Evolutionary conservation across 2,329 filamentous ascomycete species (phyloP).

Genomic region (Fusarium avenaceum): DNA sequence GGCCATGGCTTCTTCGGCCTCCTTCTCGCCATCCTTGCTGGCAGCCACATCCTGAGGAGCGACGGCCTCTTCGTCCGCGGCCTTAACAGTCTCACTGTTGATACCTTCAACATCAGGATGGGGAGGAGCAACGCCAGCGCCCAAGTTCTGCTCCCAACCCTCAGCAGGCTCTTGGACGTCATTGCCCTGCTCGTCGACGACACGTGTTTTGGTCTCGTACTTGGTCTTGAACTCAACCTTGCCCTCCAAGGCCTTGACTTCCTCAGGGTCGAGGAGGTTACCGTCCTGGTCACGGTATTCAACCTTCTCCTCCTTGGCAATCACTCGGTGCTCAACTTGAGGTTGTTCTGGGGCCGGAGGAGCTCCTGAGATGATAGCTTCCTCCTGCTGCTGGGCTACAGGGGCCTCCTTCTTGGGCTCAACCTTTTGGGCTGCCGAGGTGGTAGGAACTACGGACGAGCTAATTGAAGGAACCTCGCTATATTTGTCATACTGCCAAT

Average conservation of each 20-base stretch:
- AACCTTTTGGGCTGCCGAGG: slow-evolving; percentile 46
- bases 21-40: slow-evolving; percentile 71
- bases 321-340: slow-evolving; percentile 63
- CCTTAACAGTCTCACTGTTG: slow-evolving; percentile 68
- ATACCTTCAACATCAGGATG: slow-evolving; percentile 73
- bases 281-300: slow-evolving; percentile 97
- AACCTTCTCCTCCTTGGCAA: slow-evolving; percentile 80
- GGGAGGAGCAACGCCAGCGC: slow-evolving; percentile 65
- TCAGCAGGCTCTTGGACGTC: slow-evolving; percentile 70
- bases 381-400: slow-evolving; percentile 46
- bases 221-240: slow-evolving; percentile 96
- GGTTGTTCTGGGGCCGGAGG: slow-evolving; percentile 53
- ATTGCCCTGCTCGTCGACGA: slow-evolving; percentile 84
- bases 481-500: slow-evolving; percentile 64
- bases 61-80: slow-evolving; percentile 53
- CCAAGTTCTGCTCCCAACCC: slow-evolving; percentile 55
- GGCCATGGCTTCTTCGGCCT: slow-evolving; percentile 66
- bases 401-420: slow-evolving; percentile 46
- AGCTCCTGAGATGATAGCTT: slow-evolving; percentile 61
- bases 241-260: slow-evolving; percentile 87
- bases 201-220: slow-evolving; percentile 92
- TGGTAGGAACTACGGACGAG: slow-evolving; percentile 50
- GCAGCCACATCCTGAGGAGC: slow-evolving; percentile 56
- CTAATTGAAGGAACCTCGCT: slow-evolving; percentile 44
- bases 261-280: slow-evolving; percentile 85